These are phyloP conservation scores for Takakia lepidozioides DNA, from an alignment of 225 moss, liverwort and hornwort species.

Conservation along the genomic window DNA sequence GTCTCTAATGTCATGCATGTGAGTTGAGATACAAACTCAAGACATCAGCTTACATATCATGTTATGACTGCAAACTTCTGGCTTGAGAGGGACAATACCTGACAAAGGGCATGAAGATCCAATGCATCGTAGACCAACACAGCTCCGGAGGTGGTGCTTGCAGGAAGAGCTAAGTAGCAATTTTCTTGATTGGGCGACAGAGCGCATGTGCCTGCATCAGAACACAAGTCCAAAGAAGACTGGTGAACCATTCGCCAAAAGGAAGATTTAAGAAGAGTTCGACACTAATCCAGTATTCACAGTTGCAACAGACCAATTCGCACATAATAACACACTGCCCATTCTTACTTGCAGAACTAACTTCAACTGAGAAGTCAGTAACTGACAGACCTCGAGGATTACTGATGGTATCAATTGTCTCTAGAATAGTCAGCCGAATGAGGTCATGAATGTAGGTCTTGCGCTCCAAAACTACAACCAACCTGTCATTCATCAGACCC, in stretches of 20 bases:
- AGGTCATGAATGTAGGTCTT: constrained; percentile 86
- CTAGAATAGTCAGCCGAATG: constrained; percentile 48
- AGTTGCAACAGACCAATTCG: too few species aligned
- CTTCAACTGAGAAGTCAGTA: background rate
- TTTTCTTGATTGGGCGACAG: constrained; percentile 88
- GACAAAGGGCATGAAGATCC: constrained; percentile 87
- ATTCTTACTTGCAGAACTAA: too few species aligned
- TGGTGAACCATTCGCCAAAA: too few species aligned
- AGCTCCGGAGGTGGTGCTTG: constrained; percentile 68
- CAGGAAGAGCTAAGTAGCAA: constrained; percentile 84
- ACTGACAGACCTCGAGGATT: constrained; percentile 59
- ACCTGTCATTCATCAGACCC: constrained; percentile 33
- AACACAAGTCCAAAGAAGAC: constrained; percentile 4
- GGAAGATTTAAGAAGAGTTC: too few species aligned
- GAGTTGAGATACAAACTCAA: too few species aligned
- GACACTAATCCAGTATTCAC: too few species aligned
- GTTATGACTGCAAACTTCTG: too few species aligned
- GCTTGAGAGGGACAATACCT: too few species aligned
- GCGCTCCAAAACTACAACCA: constrained; percentile 83
- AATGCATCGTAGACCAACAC: constrained; percentile 84
- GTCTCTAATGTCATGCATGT: too few species aligned
- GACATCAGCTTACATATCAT: too few species aligned
- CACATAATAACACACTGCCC: too few species aligned
- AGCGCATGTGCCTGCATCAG: constrained; percentile 60
- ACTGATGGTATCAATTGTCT: constrained; percentile 74